Conservation (phyloP, 2,329 filamentous ascomycete species). For the Karstenula rhodostoma region DNA sequence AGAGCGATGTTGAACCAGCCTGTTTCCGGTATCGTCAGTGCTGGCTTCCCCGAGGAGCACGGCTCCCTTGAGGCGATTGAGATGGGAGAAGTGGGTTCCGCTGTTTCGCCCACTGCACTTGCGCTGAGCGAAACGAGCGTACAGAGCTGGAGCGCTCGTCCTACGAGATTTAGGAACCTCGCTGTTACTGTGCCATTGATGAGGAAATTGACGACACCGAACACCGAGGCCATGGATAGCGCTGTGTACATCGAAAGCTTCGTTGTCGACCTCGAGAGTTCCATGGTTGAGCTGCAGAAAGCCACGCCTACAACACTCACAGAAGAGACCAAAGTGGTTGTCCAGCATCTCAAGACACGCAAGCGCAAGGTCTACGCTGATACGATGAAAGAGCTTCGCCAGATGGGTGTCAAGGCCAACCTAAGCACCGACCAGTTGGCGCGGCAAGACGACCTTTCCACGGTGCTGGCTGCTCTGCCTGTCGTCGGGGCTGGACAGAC, state of each 20-base stretch:
- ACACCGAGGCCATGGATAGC: conserved; percentile 63
- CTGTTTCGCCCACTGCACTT: conserved; percentile 25
- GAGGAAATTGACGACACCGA: conserved; percentile 66
- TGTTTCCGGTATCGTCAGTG: conserved; percentile 65
- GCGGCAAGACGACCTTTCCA: conserved; percentile 74
- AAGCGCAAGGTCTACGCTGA: conserved; percentile 93
- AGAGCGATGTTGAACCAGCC: conserved; percentile 79
- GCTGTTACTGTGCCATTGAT: conserved; percentile 77
- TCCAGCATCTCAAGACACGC: conserved; percentile 89
- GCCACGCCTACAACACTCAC: conserved; percentile 83
- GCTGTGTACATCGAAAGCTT: conserved; percentile 71
- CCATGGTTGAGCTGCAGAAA: conserved; percentile 77
- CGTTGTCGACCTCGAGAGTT: conserved; percentile 71
- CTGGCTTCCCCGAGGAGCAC: conserved; percentile 42
- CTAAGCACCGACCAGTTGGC: conserved; percentile 76
- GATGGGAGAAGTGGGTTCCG: conserved; percentile 24
- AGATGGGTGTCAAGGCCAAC: conserved; percentile 91
- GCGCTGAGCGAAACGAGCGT: conserved; percentile 33
- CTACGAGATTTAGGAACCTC: conserved; percentile 74
- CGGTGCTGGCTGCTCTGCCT: conserved; percentile 68
- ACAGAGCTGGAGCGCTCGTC: conserved; percentile 54
- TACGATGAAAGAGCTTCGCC: conserved; percentile 79
- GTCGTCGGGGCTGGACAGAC: conserved; percentile 41
- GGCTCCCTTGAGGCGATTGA: conserved; percentile 18
- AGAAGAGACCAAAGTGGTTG: conserved; percentile 82